Percentiles rank a stretch among this genome's conserved stretches.
Conservation (phyloP, 1,284 basidiomycete genomes). For the Fistulinella cinereoalba region DNA sequence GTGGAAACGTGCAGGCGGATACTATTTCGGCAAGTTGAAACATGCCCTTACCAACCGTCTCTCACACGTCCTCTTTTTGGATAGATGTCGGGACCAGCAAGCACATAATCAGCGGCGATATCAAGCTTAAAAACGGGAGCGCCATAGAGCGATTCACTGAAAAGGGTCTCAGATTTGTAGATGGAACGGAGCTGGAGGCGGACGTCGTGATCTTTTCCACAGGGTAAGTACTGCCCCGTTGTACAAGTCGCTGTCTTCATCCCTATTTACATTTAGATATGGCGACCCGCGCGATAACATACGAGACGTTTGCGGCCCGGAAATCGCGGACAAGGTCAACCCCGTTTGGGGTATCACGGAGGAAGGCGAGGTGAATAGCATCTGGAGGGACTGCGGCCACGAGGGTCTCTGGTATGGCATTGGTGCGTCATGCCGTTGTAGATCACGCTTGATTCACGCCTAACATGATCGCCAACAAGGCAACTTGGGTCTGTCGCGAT, state of each 20-base stretch:
- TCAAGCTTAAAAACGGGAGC: conserved; percentile 43
- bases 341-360: conserved; percentile 44
- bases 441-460: neutral
- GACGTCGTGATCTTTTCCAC: conserved; percentile 50
- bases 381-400: conserved; percentile 35
- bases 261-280: conserved; percentile 20
- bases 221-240: conserved; percentile 25
- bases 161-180: conserved; percentile 39
- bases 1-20: conserved; percentile 38
- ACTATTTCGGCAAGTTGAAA: conserved; percentile 37
- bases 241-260: neutral
- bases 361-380: conserved; percentile 45
- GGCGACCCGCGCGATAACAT: conserved; percentile 33
- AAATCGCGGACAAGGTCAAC: conserved; percentile 38
- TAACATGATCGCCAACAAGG: conserved; percentile 26
- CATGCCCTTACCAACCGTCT: neutral
- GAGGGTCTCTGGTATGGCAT: conserved; percentile 37
- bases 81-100: conserved; percentile 39
- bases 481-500: conserved; percentile 33
- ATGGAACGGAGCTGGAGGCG: conserved; percentile 43
- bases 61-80: neutral
- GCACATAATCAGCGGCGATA: conserved; percentile 42
- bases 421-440: conserved; percentile 17
- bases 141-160: conserved; percentile 37
- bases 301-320: conserved; percentile 36